phyloP scores from a whole-genome alignment of 108 stramenopile species.

The Conticribra weissflogii region DNA sequence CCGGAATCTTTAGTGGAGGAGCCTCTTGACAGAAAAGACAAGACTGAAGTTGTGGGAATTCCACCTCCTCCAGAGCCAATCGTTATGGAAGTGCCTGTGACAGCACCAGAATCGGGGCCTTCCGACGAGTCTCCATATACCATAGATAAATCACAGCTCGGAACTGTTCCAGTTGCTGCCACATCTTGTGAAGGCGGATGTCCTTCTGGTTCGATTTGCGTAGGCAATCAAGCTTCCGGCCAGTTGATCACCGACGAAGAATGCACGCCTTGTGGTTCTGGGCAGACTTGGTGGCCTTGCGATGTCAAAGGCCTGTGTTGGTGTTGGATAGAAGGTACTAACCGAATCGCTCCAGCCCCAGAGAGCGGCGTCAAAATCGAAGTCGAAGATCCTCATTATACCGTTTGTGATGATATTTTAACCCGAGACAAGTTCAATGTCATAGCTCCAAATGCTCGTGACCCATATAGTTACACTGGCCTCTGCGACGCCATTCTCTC shows the following conservation, averaged over 20 bases:
- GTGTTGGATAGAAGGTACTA: constrained; percentile 36
- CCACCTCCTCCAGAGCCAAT: background rate
- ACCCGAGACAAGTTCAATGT: constrained; percentile 12
- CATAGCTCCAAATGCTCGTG: constrained; percentile 19
- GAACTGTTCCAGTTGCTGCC: constrained; percentile 22
- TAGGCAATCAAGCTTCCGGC: constrained; percentile 25
- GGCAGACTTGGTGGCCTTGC: constrained; percentile 37
- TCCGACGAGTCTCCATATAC: constrained; percentile 31
- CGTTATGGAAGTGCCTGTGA: background rate
- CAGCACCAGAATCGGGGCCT: constrained; percentile 1
- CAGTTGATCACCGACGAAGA: constrained; percentile 29
- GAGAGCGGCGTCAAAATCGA: constrained; percentile 13
- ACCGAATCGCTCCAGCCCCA: constrained; percentile 34
- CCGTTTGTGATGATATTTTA: constrained; percentile 30
- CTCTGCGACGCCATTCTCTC: constrained; percentile 35
- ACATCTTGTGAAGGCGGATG: constrained; percentile 27
- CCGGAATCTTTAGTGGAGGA: constrained; percentile 1
- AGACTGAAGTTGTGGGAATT: constrained; percentile 32
- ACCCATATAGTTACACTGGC: constrained; percentile 24
- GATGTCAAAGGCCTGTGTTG: constrained; percentile 12
- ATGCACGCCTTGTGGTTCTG: constrained; percentile 17
- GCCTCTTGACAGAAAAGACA: constrained; percentile 23
- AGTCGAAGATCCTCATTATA: constrained; percentile 11
- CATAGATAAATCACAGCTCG: constrained; percentile 23
- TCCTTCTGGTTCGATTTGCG: constrained; percentile 30